A percentile compares a stretch with the other conserved stretches of the same genome.
Conservation (phyloP, 306 rosid genomes). For the Myrica gale region DNA sequence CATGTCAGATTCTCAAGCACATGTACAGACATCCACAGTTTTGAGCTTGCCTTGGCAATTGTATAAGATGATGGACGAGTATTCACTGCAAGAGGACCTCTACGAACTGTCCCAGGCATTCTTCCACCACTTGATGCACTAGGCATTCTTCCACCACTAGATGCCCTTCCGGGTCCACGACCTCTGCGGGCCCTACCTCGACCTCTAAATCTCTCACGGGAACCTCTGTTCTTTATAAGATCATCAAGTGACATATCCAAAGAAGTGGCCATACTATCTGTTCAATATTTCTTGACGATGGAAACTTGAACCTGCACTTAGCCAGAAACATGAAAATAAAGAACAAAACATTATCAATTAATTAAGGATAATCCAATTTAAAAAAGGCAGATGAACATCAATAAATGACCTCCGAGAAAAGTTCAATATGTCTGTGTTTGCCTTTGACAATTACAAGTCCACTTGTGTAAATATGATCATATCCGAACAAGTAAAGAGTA, state of each 20-base stretch:
- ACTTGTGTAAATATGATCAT: not conserved
- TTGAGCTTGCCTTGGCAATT: constrained; percentile 99
- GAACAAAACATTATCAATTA: not conserved
- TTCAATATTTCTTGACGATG: constrained; percentile 17
- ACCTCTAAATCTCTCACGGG: constrained; percentile 70
- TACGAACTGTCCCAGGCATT: constrained; percentile 52
- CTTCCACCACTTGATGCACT: constrained; percentile 56
- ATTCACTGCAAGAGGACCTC: constrained; percentile 67
- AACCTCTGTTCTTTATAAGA: constrained; percentile 73
- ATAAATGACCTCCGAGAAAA: not conserved
- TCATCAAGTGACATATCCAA: constrained; percentile 94
- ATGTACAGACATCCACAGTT: constrained; percentile 71
- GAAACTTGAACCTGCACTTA: constrained; percentile 27
- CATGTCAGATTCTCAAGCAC: constrained; percentile 70
- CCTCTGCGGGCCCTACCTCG: constrained; percentile 68
- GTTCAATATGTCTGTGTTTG: not conserved
- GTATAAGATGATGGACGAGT: constrained; percentile 68
- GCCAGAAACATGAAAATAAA: not conserved
- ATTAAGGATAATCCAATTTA: no score
- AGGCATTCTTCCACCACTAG: constrained; percentile 52
- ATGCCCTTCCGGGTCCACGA: constrained; percentile 60
- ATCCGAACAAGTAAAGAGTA: not conserved
- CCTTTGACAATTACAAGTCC: not conserved
- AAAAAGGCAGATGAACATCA: not conserved
- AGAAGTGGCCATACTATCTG: constrained; percentile 60